A percentile compares a stretch with the other conserved stretches of the same genome.
Conservation (phyloP, 768 basidiomycete species). For the Hypholoma sublateritium region DNA sequence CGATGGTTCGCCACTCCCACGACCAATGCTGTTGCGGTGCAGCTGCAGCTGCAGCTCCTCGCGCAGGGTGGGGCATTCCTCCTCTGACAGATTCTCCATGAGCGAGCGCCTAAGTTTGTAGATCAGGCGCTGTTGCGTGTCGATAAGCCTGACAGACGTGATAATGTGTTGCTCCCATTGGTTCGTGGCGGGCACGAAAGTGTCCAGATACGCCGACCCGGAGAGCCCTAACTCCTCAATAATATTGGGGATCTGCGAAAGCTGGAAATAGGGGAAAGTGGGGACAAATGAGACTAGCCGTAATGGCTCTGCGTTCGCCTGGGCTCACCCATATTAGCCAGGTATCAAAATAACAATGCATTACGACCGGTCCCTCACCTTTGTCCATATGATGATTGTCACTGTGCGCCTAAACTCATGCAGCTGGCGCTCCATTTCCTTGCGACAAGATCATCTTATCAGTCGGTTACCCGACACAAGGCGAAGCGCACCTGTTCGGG, state of each 20-base stretch:
- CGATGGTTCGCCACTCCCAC: not conserved
- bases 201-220: constrained; percentile 55
- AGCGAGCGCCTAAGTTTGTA: constrained; percentile 62
- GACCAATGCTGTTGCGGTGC: constrained; percentile 3
- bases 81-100: constrained; percentile 54
- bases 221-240: constrained; percentile 55
- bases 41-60: constrained; percentile 55
- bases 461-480: constrained; percentile 3
- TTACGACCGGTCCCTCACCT: constrained; percentile 34
- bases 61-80: constrained; percentile 54
- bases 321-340: constrained; percentile 5
- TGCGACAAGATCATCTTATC: constrained; percentile 8
- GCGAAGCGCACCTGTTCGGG: constrained; percentile 7
- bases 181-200: constrained; percentile 49
- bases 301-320: constrained; percentile 56
- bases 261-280: constrained; percentile 66
- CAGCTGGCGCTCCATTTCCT: constrained; percentile 41
- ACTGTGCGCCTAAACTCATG: constrained; percentile 53
- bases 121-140: constrained; percentile 58
- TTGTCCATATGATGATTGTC: constrained; percentile 71
- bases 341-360: constrained; percentile 3
- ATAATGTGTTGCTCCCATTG: constrained; percentile 73
- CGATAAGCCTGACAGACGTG: constrained; percentile 56
- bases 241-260: constrained; percentile 51
- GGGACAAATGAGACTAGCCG: constrained; percentile 56